Percentiles rank a stretch among this genome's conserved stretches.
phyloP scores from a whole-genome alignment of 2,329 filamentous ascomycete species.

The Sporothrix schenckii region DNA sequence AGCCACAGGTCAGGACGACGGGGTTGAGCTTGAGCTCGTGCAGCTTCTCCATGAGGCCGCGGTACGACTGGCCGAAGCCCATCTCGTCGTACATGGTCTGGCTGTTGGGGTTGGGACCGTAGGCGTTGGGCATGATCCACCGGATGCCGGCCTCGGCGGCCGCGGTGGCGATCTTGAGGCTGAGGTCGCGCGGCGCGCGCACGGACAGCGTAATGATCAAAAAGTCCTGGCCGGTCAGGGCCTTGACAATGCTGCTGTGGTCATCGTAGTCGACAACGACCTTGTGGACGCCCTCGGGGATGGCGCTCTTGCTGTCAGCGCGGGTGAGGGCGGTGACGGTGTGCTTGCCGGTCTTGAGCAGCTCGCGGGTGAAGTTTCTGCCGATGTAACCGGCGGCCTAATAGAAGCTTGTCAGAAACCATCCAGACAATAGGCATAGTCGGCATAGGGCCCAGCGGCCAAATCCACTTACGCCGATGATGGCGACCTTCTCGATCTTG shows the following conservation, averaged over 20 bases:
- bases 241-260: constrained; percentile 35
- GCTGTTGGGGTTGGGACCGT: constrained; percentile 39
- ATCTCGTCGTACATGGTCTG: constrained; percentile 35
- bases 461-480: constrained; percentile 37
- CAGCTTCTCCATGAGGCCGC: constrained; percentile 43
- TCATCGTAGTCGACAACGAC: constrained; percentile 47
- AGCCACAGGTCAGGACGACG: constrained; percentile 48
- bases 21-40: constrained; percentile 43
- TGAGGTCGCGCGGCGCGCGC: constrained; percentile 42
- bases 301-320: constrained; percentile 45
- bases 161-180: constrained; percentile 48
- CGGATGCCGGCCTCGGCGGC: constrained; percentile 49
- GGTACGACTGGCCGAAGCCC: constrained; percentile 35
- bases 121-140: constrained; percentile 52
- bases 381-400: constrained; percentile 39
- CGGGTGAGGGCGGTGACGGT: constrained; percentile 56
- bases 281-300: constrained; percentile 47
- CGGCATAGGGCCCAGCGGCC: neutral
- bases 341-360: constrained; percentile 46
- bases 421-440: neutral
- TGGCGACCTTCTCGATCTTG: constrained; percentile 38
- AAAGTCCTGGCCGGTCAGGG: constrained; percentile 35
- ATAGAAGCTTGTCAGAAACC: neutral
- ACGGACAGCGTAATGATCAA: constrained; percentile 37
- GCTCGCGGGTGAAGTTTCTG: constrained; percentile 34